Evolutionary conservation across 345 rosid species (phyloP).

Genomic region (Gossypium herbaceum): DNA sequence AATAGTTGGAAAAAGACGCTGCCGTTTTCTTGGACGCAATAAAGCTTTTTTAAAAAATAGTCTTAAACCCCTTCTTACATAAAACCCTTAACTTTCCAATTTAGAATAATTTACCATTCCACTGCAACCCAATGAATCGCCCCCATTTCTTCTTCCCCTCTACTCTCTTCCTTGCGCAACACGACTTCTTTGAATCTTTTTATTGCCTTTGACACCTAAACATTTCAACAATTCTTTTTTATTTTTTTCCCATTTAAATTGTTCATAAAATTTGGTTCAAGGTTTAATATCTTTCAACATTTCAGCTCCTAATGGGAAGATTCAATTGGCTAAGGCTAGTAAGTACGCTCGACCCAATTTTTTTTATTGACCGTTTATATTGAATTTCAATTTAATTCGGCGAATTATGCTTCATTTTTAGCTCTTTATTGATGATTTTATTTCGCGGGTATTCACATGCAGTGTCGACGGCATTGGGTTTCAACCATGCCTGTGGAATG

Average conservation of each 20-base stretch:
- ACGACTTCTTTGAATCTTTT: slow-evolving; percentile 5
- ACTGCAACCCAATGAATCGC: neutral
- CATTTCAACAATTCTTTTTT: neutral
- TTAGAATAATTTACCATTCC: neutral
- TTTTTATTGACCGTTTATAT: too few species aligned
- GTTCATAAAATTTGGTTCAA: neutral
- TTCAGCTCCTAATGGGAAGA: slow-evolving; percentile 38
- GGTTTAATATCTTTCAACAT: neutral
- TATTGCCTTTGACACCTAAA: neutral
- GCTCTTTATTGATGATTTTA: neutral
- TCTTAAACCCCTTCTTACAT: neutral
- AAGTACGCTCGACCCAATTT: slow-evolving; percentile 15
- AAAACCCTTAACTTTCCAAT: neutral
- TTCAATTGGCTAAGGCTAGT: slow-evolving; percentile 49
- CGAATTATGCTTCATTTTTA: neutral
- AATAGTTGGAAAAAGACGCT: too few species aligned
- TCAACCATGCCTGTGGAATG: slow-evolving; percentile 32
- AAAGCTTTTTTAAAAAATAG: neutral
- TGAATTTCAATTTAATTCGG: neutral
- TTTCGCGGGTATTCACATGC: neutral
- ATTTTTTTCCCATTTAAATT: neutral
- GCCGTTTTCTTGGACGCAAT: too few species aligned
- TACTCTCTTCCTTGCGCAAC: neutral
- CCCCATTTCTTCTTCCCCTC: slow-evolving; percentile 9
- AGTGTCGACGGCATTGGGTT: slow-evolving; percentile 52